Conservation (phyloP, 2,329 filamentous ascomycete species). For the Alternaria conjuncta region DNA sequence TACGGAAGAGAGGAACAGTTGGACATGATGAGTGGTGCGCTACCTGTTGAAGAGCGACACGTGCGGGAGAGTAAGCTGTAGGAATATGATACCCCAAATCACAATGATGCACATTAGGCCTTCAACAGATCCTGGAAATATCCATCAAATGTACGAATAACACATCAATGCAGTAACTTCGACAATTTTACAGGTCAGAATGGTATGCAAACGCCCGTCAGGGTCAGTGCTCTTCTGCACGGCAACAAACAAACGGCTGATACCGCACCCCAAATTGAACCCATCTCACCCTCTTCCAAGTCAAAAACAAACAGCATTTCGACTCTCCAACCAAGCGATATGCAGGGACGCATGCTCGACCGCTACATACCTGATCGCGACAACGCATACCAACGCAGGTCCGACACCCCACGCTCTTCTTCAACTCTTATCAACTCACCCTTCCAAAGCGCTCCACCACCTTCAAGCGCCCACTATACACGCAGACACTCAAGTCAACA, state of each 20-base stretch:
- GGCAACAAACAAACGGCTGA: neutral
- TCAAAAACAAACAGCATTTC: neutral
- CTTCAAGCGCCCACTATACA: neutral
- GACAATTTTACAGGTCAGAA: neutral
- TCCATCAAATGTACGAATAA: neutral
- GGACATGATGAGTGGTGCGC: slow-evolving; percentile 63
- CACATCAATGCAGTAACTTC: neutral
- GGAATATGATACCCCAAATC: slow-evolving; percentile 24
- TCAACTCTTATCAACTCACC: neutral
- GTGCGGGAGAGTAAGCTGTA: slow-evolving; percentile 57
- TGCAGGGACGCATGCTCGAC: neutral
- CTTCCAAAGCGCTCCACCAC: neutral
- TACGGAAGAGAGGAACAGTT: slow-evolving; percentile 59
- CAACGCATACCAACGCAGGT: neutral
- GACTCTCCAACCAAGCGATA: neutral
- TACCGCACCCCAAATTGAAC: neutral
- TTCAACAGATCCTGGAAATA: neutral
- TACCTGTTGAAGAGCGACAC: slow-evolving; percentile 43
- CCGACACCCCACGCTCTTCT: neutral
- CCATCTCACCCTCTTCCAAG: neutral
- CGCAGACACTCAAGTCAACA: neutral
- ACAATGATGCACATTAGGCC: neutral
- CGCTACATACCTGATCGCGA: neutral
- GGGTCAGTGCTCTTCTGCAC: neutral
- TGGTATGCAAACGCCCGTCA: neutral